phyloP scores from a whole-genome alignment of 2,329 filamentous ascomycete species.

The Celoporthe dispersa region DNA sequence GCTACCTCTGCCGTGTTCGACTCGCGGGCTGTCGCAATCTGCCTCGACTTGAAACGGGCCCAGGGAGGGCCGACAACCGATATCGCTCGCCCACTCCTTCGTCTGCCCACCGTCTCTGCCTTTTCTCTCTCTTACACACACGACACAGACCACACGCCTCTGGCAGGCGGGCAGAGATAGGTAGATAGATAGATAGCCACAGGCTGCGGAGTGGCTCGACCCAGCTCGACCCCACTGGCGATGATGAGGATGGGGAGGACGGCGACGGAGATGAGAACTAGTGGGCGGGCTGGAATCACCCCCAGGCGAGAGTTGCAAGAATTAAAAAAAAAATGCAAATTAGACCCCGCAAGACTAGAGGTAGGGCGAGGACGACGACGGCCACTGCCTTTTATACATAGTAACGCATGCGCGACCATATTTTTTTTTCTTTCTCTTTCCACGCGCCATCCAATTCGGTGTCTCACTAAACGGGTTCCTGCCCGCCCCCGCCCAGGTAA shows the following conservation, averaged over 20 bases:
- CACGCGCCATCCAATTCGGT: background rate
- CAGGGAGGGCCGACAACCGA: conserved; percentile 2
- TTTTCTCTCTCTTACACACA: background rate
- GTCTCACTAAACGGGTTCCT: background rate
- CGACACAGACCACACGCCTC: background rate
- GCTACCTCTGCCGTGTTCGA: background rate
- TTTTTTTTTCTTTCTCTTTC: too few species aligned
- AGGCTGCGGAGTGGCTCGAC: background rate
- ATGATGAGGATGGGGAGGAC: background rate
- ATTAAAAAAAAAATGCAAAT: too few species aligned
- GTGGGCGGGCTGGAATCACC: background rate
- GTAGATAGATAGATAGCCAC: background rate
- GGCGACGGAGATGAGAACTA: background rate
- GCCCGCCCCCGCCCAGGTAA: background rate
- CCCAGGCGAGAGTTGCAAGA: background rate
- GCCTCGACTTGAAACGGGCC: background rate
- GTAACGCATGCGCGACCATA: background rate
- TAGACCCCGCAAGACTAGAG: background rate
- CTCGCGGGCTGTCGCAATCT: conserved; percentile 3
- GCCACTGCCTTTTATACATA: background rate
- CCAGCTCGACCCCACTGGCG: background rate
- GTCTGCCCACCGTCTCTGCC: background rate
- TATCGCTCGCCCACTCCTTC: background rate
- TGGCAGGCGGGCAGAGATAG: too few species aligned
- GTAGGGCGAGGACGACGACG: background rate